phyloP scores from a whole-genome alignment of 257 asterid genomes.

The Ilex asprella region DNA sequence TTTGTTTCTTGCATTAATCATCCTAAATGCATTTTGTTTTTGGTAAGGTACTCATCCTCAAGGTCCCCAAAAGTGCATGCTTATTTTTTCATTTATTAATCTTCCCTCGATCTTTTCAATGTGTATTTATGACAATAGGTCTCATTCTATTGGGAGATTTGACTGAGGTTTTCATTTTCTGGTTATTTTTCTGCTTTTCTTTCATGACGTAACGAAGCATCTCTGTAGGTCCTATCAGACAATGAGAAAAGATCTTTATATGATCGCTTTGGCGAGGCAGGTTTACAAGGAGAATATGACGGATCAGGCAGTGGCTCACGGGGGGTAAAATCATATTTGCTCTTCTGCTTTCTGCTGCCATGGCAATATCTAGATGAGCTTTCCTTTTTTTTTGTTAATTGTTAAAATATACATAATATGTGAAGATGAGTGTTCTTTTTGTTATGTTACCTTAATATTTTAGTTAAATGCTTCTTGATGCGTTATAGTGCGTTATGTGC shows the following conservation, averaged over 20 bases:
- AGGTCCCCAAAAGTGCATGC: background rate
- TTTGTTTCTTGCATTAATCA: no score
- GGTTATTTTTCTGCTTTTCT: background rate
- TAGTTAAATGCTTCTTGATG: no score
- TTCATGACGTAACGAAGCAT: constrained; percentile 7
- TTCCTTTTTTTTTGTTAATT: no score
- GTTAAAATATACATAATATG: no score
- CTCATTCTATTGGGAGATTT: no score
- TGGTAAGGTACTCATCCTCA: background rate
- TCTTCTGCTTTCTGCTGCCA: constrained; percentile 1
- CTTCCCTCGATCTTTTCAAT: background rate
- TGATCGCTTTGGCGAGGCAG: constrained; percentile 91
- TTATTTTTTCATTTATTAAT: constrained; percentile 1
- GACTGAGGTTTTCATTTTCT: background rate
- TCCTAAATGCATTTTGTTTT: background rate
- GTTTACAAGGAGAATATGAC: constrained; percentile 62
- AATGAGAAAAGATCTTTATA: constrained; percentile 72
- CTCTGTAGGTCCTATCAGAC: constrained; percentile 79
- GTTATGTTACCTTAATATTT: no score
- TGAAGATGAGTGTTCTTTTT: no score
- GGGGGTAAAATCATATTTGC: constrained; percentile 44
- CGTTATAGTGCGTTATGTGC: no score
- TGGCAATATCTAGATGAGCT: background rate
- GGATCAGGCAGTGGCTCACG: constrained; percentile 47
- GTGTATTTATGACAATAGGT: background rate